These are phyloP conservation scores for Scheffersomyces illinoinensis DNA, from an alignment of 1,139 yeast genomes.

Conservation along the genomic window DNA sequence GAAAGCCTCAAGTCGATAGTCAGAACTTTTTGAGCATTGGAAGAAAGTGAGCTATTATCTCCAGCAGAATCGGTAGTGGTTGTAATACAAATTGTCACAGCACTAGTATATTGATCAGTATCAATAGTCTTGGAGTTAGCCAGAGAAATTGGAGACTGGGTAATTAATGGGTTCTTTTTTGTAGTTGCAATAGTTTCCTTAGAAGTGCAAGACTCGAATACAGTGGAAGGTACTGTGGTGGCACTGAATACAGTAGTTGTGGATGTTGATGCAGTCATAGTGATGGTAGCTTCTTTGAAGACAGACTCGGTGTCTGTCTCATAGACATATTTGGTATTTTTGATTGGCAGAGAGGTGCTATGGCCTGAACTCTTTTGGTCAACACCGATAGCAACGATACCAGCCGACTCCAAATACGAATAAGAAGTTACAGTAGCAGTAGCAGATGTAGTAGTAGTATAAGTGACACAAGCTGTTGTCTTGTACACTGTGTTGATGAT, in stretches of 20 bases:
- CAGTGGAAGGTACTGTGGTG: conserved; percentile 22
- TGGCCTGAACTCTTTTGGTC: background rate
- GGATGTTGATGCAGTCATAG: conserved; percentile 25
- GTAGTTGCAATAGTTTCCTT: conserved; percentile 21
- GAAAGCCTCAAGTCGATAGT: conserved; percentile 13
- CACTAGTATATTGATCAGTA: conserved; percentile 5
- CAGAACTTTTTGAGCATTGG: background rate
- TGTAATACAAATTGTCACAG: conserved; percentile 5
- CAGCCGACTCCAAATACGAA: background rate
- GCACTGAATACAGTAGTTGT: conserved; percentile 28
- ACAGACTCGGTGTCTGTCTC: conserved; percentile 7
- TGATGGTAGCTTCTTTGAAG: conserved; percentile 6
- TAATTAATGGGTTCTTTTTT: conserved; percentile 27
- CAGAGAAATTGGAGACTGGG: conserved; percentile 20
- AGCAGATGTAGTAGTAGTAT: conserved; percentile 17
- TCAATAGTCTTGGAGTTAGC: conserved; percentile 12
- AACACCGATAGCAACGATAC: background rate
- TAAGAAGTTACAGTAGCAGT: conserved; percentile 13
- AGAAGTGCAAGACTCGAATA: conserved; percentile 18
- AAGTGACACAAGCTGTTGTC: conserved; percentile 12
- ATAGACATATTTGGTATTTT: conserved; percentile 9
- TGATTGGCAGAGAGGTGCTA: background rate
- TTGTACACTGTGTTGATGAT: conserved; percentile 8
- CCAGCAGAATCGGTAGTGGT: background rate
- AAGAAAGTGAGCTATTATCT: background rate